Conservation (phyloP, 164 flowering plant genomes). For the Brasenia schreberi region DNA sequence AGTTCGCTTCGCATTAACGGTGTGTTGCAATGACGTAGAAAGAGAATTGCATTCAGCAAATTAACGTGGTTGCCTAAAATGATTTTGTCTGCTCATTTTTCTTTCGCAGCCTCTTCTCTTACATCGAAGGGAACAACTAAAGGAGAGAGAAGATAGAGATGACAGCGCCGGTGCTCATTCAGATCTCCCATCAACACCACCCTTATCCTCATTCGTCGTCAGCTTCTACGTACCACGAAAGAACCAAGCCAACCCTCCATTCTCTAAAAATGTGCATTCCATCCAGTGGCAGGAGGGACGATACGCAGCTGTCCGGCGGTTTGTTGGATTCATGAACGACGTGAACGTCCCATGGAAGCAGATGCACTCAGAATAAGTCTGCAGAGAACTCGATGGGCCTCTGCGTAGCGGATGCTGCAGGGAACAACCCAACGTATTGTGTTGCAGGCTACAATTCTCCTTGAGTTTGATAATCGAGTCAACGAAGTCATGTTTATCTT, state of each 20-base stretch:
- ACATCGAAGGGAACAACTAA: slow-evolving; percentile 16
- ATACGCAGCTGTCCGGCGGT: slow-evolving; percentile 9
- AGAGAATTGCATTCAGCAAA: too few relatives aligned
- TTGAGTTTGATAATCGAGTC: slow-evolving; percentile 9
- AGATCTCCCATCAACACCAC: slow-evolving; percentile 6
- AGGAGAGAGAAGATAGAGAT: slow-evolving; percentile 8
- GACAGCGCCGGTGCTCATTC: slow-evolving; percentile 15
- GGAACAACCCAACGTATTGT: not conserved
- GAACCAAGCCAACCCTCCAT: slow-evolving; percentile 10
- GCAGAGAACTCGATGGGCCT: slow-evolving; percentile 8
- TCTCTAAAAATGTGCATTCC: slow-evolving; percentile 3
- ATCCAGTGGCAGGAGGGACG: slow-evolving; percentile 9
- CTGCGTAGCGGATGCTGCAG: not conserved
- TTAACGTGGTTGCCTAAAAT: too few relatives aligned
- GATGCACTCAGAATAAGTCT: slow-evolving; percentile 11
- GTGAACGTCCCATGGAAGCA: slow-evolving; percentile 9
- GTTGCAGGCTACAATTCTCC: slow-evolving; percentile 17
- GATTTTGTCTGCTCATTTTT: not conserved
- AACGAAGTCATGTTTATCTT: slow-evolving; percentile 16
- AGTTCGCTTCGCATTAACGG: too few relatives aligned
- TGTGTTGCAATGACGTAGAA: too few relatives aligned
- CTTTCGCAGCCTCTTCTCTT: slow-evolving; percentile 8
- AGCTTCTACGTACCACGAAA: slow-evolving; percentile 13
- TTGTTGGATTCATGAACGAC: slow-evolving; percentile 15
- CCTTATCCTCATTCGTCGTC: slow-evolving; percentile 6